Evolutionary conservation across 805 yeast genomes (phyloP).

Genomic region (Candida lessepsii): DNA sequence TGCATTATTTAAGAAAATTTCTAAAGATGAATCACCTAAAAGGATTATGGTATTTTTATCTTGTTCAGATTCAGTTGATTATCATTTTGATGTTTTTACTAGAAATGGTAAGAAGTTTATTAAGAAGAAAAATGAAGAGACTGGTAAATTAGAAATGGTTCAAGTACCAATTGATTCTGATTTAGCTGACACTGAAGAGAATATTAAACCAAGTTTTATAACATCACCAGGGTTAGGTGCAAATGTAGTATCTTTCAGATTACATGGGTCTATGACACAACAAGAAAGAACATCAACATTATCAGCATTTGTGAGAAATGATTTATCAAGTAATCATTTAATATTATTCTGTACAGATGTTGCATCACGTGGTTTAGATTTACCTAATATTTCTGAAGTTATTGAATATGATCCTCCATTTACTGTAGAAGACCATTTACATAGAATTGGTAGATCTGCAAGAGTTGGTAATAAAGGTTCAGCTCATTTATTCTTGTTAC

Average conservation of each 20-base stretch:
- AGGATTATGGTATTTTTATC: slow-evolving; percentile 84
- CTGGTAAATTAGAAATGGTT: slow-evolving; percentile 19
- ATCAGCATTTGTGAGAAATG: slow-evolving; percentile 49
- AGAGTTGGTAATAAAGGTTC: slow-evolving; percentile 90
- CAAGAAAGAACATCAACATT: slow-evolving; percentile 78
- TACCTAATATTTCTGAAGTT: slow-evolving; percentile 81
- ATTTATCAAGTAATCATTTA: slow-evolving; percentile 45
- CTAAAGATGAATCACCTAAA: slow-evolving; percentile 19
- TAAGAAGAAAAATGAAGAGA: slow-evolving; percentile 29
- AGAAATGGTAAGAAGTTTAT: slow-evolving; percentile 49
- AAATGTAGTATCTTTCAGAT: slow-evolving; percentile 51
- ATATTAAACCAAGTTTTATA: slow-evolving; percentile 35
- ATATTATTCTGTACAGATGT: slow-evolving; percentile 94
- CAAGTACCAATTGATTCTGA: slow-evolving; percentile 15
- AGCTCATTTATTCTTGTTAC: slow-evolving; percentile 75
- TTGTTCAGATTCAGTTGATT: slow-evolving; percentile 96
- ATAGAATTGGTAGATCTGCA: slow-evolving; percentile 96
- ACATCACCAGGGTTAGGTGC: slow-evolving; percentile 54
- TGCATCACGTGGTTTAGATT: slow-evolving; percentile 94
- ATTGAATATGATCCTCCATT: slow-evolving; percentile 96
- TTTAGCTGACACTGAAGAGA: slow-evolving; percentile 21
- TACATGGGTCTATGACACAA: slow-evolving; percentile 91
- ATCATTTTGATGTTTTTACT: slow-evolving; percentile 76
- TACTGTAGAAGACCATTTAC: slow-evolving; percentile 90
- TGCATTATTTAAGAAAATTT: slow-evolving; percentile 55